phyloP scores from a whole-genome alignment of 2,329 filamentous ascomycete genomes.

The Xylaria hypoxylon region DNA sequence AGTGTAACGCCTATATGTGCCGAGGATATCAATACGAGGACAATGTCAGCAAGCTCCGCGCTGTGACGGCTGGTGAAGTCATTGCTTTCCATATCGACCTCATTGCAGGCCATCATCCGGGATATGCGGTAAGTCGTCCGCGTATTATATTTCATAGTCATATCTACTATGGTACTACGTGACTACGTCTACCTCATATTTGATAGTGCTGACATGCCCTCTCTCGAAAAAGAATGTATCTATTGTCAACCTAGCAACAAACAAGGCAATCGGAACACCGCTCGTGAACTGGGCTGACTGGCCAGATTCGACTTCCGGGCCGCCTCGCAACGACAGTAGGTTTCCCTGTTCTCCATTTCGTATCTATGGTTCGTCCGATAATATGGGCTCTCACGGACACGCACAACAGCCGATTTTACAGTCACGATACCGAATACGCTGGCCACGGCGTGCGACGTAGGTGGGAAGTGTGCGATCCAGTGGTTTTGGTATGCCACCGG shows the following conservation, averaged over 20 bases:
- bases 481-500: constrained; percentile 70
- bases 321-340: constrained; percentile 52
- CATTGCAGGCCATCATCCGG: constrained; percentile 54
- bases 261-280: constrained; percentile 62
- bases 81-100: constrained; percentile 55
- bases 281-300: constrained; percentile 58
- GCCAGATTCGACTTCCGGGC: constrained; percentile 42
- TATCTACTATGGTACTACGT: too few species aligned
- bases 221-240: constrained; percentile 57
- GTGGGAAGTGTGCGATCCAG: constrained; percentile 63
- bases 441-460: constrained; percentile 58
- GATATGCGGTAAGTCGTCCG: constrained; percentile 44
- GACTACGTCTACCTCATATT: not conserved
- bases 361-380: constrained; percentile 28
- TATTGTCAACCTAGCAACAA: constrained; percentile 59
- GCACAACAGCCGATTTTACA: constrained; percentile 54
- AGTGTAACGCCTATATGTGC: constrained; percentile 48
- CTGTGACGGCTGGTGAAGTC: constrained; percentile 51
- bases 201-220: constrained; percentile 34
- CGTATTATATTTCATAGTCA: not conserved
- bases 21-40: constrained; percentile 51
- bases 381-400: not conserved
- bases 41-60: constrained; percentile 47
- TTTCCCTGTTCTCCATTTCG: constrained; percentile 54
- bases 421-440: constrained; percentile 65